A percentile compares a stretch with the other conserved stretches of the same genome.
Conservation (phyloP, 2,329 filamentous ascomycete genomes). For the Byssothecium circinans region DNA sequence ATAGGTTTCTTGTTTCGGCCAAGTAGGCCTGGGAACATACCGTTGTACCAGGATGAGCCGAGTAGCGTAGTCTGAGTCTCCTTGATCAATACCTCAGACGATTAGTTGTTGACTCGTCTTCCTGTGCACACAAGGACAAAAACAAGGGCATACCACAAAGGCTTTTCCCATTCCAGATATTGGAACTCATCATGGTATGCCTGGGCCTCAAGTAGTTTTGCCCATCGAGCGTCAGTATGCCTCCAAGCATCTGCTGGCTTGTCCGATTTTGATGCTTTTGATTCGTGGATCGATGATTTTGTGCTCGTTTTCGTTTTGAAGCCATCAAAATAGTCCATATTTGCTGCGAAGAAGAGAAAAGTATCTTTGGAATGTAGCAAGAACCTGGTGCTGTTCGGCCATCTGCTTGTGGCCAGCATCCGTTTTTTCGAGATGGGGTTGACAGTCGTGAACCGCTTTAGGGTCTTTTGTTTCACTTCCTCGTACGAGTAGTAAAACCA, state of each 20-base stretch:
- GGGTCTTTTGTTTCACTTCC: background rate
- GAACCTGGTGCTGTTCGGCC: conserved; percentile 7
- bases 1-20: background rate
- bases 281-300: background rate
- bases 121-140: background rate
- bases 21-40: background rate
- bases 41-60: background rate
- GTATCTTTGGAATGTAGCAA: conserved; percentile 11
- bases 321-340: too few species aligned
- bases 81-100: background rate
- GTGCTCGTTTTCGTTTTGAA: too few species aligned
- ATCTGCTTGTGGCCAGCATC: conserved; percentile 10
- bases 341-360: conserved; percentile 4
- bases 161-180: background rate
- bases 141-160: background rate
- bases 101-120: background rate
- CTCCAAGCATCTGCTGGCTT: background rate
- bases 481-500: background rate
- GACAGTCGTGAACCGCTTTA: conserved; percentile 7
- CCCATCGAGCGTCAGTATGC: background rate
- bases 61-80: background rate
- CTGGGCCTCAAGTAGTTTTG: background rate
- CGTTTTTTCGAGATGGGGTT: conserved; percentile 1
- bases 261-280: too few species aligned
- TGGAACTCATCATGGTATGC: background rate